Percentiles rank a stretch among this genome's conserved stretches.
Conservation (phyloP, 2,329 filamentous ascomycete genomes). For the Fusarium sulawesiense region DNA sequence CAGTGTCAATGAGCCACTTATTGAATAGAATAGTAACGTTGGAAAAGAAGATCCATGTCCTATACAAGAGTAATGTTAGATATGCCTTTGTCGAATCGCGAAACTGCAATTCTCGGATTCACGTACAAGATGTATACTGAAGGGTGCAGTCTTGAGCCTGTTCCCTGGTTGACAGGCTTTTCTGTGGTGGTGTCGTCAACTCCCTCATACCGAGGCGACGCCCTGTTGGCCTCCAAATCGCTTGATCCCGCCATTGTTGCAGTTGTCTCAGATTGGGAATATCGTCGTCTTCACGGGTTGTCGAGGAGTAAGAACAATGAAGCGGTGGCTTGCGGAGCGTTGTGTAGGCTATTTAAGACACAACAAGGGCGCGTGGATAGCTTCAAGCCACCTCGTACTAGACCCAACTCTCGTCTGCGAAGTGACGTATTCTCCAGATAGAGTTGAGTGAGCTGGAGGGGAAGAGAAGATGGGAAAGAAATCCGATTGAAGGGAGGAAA, state of each 20-base stretch:
- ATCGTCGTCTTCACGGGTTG: not conserved
- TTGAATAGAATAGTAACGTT: slow-evolving; percentile 91
- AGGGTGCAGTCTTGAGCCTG: slow-evolving; percentile 47
- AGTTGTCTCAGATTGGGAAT: slow-evolving; percentile 9
- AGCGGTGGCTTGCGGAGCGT: slow-evolving; percentile 14
- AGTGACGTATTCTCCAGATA: slow-evolving; percentile 18
- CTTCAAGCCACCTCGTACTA: slow-evolving; percentile 21
- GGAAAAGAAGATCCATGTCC: slow-evolving; percentile 85
- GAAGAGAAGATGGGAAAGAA: not conserved
- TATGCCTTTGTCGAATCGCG: not conserved
- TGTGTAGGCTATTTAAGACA: slow-evolving; percentile 4
- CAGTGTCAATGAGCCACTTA: slow-evolving; percentile 85
- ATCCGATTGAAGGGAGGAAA: slow-evolving; percentile 1
- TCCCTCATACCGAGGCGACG: not conserved
- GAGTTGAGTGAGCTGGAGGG: not conserved
- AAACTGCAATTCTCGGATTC: not conserved
- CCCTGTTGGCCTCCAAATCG: slow-evolving; percentile 29
- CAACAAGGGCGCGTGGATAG: slow-evolving; percentile 11
- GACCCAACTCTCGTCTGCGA: slow-evolving; percentile 17
- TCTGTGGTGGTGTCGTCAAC: slow-evolving; percentile 33
- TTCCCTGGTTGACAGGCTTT: slow-evolving; percentile 42
- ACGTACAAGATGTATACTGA: slow-evolving; percentile 51
- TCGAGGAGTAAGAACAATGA: not conserved
- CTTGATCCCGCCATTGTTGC: slow-evolving; percentile 19
- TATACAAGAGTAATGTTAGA: slow-evolving; percentile 43